These are phyloP conservation scores for Cardiospermum halicacabum DNA, from an alignment of 345 rosid species.

Conservation along the genomic window DNA sequence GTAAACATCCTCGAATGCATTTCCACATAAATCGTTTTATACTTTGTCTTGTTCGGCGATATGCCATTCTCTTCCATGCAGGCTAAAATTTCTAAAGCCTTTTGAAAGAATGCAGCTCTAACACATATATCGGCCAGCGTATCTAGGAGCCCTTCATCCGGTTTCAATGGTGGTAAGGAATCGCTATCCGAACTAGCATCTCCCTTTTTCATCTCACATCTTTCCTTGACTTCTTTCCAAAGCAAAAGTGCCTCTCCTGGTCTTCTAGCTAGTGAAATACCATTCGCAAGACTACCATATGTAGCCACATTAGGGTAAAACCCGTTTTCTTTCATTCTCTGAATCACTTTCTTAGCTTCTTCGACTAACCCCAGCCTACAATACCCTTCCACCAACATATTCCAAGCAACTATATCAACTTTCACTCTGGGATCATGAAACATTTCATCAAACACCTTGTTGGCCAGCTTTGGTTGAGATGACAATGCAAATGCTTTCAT, in stretches of 20 bases:
- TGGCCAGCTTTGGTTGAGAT: conserved; percentile 84
- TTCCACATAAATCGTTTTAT: conserved; percentile 78
- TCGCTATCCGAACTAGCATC: conserved; percentile 28
- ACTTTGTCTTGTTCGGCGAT: conserved; percentile 81
- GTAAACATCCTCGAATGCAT: conserved; percentile 97
- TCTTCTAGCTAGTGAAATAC: conserved; percentile 76
- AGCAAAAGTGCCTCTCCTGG: conserved; percentile 95
- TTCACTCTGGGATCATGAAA: conserved; percentile 65
- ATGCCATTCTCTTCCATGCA: conserved; percentile 94
- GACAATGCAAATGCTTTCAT: conserved; percentile 95
- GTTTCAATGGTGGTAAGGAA: conserved; percentile 50
- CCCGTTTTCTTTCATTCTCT: conserved; percentile 67
- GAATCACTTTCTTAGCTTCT: conserved; percentile 67
- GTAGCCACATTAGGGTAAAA: conserved; percentile 74
- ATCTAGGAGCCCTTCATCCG: conserved; percentile 70
- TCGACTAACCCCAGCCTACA: conserved; percentile 70
- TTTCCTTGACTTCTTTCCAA: conserved; percentile 84
- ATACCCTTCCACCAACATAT: conserved; percentile 84
- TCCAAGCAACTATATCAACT: conserved; percentile 86
- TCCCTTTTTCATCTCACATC: conserved; percentile 34
- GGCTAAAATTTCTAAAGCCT: conserved; percentile 85
- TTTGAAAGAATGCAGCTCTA: conserved; percentile 83
- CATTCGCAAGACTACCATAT: conserved; percentile 81
- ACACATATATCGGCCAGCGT: conserved; percentile 81
- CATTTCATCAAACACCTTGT: conserved; percentile 91